phyloP scores from a whole-genome alignment of 257 asterid genomes.

The Forsythia suspensa region DNA sequence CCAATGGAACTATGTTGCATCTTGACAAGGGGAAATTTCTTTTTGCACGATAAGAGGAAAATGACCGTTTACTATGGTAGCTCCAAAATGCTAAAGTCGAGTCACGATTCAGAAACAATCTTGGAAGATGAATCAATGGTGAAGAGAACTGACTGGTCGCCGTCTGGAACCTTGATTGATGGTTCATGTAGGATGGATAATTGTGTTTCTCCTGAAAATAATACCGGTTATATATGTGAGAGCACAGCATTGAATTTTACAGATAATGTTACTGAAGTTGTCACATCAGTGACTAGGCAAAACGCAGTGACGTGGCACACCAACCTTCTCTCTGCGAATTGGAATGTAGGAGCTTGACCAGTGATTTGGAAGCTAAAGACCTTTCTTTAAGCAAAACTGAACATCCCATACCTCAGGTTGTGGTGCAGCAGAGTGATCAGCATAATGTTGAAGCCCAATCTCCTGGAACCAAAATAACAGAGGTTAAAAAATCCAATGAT shows the following conservation, averaged over 20 bases:
- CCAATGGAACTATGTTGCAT: conserved; percentile 18
- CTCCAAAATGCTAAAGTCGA: conserved; percentile 37
- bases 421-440: conserved; percentile 25
- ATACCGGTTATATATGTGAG: conserved; percentile 13
- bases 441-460: conserved; percentile 31
- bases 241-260: conserved; percentile 27
- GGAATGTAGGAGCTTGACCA: conserved; percentile 22
- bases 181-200: conserved; percentile 20
- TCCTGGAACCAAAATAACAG: conserved; percentile 23
- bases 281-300: conserved; percentile 22
- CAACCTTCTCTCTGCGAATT: conserved; percentile 29
- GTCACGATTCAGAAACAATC: conserved; percentile 22
- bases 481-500: conserved; percentile 23
- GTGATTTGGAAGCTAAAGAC: conserved; percentile 21
- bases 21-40: conserved; percentile 32
- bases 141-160: conserved; percentile 3
- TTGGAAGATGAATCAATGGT: conserved; percentile 23
- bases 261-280: conserved; percentile 17
- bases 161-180: conserved; percentile 23
- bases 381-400: conserved; percentile 21
- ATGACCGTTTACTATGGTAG: conserved; percentile 28
- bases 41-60: conserved; percentile 40
- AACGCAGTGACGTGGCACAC: conserved; percentile 29
- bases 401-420: conserved; percentile 25
- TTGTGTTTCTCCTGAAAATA: conserved; percentile 30